Evolutionary conservation across 2,329 filamentous ascomycete species (phyloP), one percentile per base, ranked within the genome.

Genomic region (Phoma sp.): DNA sequence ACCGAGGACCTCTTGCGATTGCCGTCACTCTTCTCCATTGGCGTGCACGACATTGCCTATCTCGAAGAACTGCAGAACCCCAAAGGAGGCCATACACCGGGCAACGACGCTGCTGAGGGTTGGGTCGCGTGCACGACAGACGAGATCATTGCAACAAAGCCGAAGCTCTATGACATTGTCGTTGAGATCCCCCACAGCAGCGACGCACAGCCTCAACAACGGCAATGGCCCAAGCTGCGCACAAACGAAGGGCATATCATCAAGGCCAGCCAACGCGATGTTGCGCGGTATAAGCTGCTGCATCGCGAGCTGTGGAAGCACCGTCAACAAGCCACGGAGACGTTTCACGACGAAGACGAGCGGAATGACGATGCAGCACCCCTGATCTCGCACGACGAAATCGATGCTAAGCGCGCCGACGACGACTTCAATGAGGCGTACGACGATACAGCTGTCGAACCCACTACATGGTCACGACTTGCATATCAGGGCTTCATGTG

Each of bases 51-150:
- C 69, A 96, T 99, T 44, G 85, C 90, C 4, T 86, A 89, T 52
- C 82, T 98, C 4, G 81, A 87, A 62, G 80, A 86, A 51, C 82
- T 89, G 59, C 81, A 81, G 27, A 57, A 54, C 41, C 68, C 65
- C 52, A 55, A 74, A 40, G 71, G 73, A 9, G 68, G 75, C 13
- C 74, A 76, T 32, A 57, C 62, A 2, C 45, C 45, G 10, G 82
- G 80, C 23, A 81, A 85, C 37, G 71, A 60, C 29, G 35, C 54
- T 8, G 76, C 23, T 81, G 81, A 29, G 30, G 90, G 92, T 35
- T 99, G 93, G 92, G 88, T 96, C 55, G 95, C 93, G 10, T 97
- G 93, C 74, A 97, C 93, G 3, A 98, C 93, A 1, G 95, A 99
- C 76, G 93, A 90, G 68, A 95, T 99, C 54, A 82, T 99, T 11